These are phyloP conservation scores for Schoenoplectus tabernaemontani DNA, from an alignment of 202 grass and related monocot genomes.

Conservation along the genomic window DNA sequence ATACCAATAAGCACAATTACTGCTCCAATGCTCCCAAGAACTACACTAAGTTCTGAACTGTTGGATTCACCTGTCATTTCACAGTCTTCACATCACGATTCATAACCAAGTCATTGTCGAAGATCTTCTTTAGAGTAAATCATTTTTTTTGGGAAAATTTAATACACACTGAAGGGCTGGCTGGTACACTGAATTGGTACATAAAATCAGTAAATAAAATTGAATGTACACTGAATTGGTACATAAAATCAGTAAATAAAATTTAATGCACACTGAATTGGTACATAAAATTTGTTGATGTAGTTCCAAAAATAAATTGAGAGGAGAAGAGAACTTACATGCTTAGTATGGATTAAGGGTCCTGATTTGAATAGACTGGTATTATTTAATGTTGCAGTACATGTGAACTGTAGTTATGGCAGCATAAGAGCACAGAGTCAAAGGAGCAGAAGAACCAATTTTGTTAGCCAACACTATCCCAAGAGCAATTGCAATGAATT, in stretches of 20 bases:
- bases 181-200: too few species aligned
- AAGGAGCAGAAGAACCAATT: slow-evolving; percentile 65
- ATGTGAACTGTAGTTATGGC: slow-evolving; percentile 78
- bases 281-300: neutral
- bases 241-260: too few species aligned
- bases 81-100: neutral
- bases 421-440: slow-evolving; percentile 83
- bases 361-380: slow-evolving; percentile 91
- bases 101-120: neutral
- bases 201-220: too few species aligned
- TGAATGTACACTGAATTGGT: too few species aligned
- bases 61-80: slow-evolving; percentile 40
- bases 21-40: slow-evolving; percentile 57
- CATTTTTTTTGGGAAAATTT: neutral
- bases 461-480: slow-evolving; percentile 76
- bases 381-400: slow-evolving; percentile 96
- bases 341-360: slow-evolving; percentile 94
- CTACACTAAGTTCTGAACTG: slow-evolving; percentile 47
- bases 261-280: neutral
- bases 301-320: slow-evolving; percentile 9
- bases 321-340: slow-evolving; percentile 44
- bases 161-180: neutral
- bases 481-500: slow-evolving; percentile 79
- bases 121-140: neutral
- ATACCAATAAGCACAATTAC: slow-evolving; percentile 43